Evolutionary conservation across 1,139 yeast genomes (phyloP).

Genomic region (Candida glucosophila): DNA sequence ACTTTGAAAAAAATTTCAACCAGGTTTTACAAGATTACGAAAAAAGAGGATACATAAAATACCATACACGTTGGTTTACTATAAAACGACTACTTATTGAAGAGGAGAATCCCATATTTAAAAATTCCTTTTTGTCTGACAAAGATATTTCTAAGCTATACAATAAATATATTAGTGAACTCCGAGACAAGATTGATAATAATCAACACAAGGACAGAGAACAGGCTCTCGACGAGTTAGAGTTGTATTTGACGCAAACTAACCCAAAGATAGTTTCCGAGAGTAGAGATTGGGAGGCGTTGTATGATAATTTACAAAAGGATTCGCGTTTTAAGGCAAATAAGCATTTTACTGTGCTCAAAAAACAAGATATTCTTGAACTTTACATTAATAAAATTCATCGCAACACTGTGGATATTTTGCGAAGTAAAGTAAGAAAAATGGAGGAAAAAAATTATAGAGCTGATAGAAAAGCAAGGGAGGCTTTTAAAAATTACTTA

Average conservation of each 20-base stretch:
- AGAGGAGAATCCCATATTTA: slow-evolving; percentile 60
- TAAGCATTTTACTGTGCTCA: slow-evolving; percentile 44
- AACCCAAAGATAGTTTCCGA: slow-evolving; percentile 24
- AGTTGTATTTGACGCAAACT: slow-evolving; percentile 34
- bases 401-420: slow-evolving; percentile 23
- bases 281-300: slow-evolving; percentile 35
- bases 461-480: slow-evolving; percentile 59
- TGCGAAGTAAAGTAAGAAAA: slow-evolving; percentile 26
- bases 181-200: slow-evolving; percentile 32
- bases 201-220: slow-evolving; percentile 21
- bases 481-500: slow-evolving; percentile 43
- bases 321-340: slow-evolving; percentile 53
- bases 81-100: slow-evolving; percentile 36
- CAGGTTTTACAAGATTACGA: slow-evolving; percentile 35
- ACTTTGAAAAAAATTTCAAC: slow-evolving; percentile 46
- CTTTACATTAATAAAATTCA: slow-evolving; percentile 44
- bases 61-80: slow-evolving; percentile 62
- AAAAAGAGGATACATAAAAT: slow-evolving; percentile 30
- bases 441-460: slow-evolving; percentile 36
- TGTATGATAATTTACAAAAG: slow-evolving; percentile 26
- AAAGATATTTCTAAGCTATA: slow-evolving; percentile 45
- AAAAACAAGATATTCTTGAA: slow-evolving; percentile 51
- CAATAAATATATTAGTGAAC: slow-evolving; percentile 34
- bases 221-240: slow-evolving; percentile 46
- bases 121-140: slow-evolving; percentile 54